These are phyloP conservation scores for Mortierella sp. DNA, from an alignment of 371 early-diverging fungal species.

Conservation along the genomic window DNA sequence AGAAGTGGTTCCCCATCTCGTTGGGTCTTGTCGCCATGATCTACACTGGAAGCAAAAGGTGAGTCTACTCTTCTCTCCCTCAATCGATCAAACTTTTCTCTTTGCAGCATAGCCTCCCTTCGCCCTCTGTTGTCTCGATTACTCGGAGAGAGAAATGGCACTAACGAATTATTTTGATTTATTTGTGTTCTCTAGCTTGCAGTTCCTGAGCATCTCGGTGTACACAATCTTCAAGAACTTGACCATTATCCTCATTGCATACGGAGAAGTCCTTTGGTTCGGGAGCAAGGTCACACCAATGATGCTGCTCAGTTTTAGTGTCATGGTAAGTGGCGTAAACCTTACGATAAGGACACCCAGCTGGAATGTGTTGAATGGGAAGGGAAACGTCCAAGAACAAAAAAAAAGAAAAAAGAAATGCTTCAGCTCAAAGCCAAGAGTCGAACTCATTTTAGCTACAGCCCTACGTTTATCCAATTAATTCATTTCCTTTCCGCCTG, in stretches of 20 bases:
- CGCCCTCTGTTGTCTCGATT: neutral
- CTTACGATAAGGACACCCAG: too few species aligned
- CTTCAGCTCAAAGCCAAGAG: conserved; percentile 1
- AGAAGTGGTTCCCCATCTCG: conserved; percentile 92
- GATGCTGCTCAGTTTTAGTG: conserved; percentile 86
- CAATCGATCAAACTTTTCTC: neutral
- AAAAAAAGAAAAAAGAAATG: neutral
- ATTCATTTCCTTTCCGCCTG: too few species aligned
- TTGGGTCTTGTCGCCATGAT: conserved; percentile 95
- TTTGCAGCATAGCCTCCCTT: neutral
- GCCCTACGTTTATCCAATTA: neutral
- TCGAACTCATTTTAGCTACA: neutral
- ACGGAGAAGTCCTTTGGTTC: conserved; percentile 92
- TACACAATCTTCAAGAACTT: conserved; percentile 99
- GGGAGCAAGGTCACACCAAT: conserved; percentile 80
- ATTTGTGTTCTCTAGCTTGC: conserved; percentile 64
- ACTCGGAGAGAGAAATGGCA: neutral
- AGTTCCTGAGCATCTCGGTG: conserved; percentile 93
- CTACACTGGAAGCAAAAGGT: conserved; percentile 95
- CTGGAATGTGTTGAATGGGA: neutral
- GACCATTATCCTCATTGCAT: conserved; percentile 97
- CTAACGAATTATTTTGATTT: neutral
- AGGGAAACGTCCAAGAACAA: neutral
- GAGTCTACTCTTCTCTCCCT: neutral
- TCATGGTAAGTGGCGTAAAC: conserved; percentile 77